Evolutionary conservation across 371 early-diverging fungal genomes (phyloP), one percentile per base, ranked within the genome.

Genomic region (Mucor indicus): DNA sequence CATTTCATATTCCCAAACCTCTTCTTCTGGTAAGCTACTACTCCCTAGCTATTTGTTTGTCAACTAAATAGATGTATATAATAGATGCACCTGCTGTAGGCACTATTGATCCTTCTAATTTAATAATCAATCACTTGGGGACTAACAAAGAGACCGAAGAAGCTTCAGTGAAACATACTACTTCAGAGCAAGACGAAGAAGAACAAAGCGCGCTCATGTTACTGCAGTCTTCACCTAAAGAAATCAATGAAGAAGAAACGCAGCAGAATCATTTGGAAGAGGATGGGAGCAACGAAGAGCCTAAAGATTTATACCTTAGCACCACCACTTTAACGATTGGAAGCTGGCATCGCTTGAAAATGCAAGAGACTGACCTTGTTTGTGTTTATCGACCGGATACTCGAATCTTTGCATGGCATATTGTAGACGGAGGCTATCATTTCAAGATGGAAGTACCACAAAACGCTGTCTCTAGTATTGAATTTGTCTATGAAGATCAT

Each of bases 391-490:
- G 73, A 20, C 70, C 76, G 1, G 57, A 67, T 3, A 69, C 75
- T 10, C 69, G 72, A 10, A 59, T 61, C n/a, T 77, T 91, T 67
- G 75, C 80, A 10, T 89, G 86, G 87, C 79, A 83, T 43, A 84
- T 91, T 36, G 70, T 75, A 2, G 89, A 89, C 47, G 66, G 74
- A 40, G 70, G 79, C 5, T 74, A 76, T 15, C 78, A 77, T 27
- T 91, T 89, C 69, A 83, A 83, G 50, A 83, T 89, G 71, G 85
- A 84, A 22, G 71, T 88, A 35, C 72, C 87, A 6, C 55, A 87
- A 50, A 57, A 71, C 13, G 57, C 71, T 4, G 72, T 89, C 27
- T 59, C 77, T 1, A 65, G 76, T 45, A 79, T 88, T 45, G 79
- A 83, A 55, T 75, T 74, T 44, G 65, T 69, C 9, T 19, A 41